Conservation (phyloP, 805 yeast genomes). For the Yarrowia porcina region DNA sequence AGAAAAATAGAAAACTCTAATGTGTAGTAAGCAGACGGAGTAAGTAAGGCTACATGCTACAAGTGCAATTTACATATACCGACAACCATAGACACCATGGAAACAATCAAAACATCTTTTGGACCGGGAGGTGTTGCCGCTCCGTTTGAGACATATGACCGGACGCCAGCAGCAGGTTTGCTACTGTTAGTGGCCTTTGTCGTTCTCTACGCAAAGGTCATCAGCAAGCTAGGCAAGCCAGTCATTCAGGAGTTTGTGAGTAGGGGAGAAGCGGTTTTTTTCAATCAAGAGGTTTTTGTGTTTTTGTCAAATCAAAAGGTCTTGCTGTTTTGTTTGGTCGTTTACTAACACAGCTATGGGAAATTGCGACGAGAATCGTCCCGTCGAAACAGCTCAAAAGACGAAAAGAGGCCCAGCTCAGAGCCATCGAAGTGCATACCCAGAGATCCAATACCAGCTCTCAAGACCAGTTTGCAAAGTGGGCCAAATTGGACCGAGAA, state of each 20-base stretch:
- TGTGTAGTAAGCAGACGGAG: not conserved
- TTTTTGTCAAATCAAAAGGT: no score
- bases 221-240: constrained; percentile 42
- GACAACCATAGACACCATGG: no score
- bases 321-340: no score
- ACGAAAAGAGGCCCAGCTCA: constrained; percentile 40
- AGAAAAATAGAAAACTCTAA: constrained; percentile 4
- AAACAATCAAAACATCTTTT: no score
- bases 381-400: constrained; percentile 39
- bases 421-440: constrained; percentile 48
- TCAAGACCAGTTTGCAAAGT: constrained; percentile 90
- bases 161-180: not conserved
- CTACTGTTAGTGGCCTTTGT: constrained; percentile 39
- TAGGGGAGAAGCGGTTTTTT: constrained; percentile 27
- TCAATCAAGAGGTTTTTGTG: no score
- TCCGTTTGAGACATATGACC: not conserved
- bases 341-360: constrained; percentile 40
- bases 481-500: constrained; percentile 87
- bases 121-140: not conserved
- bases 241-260: constrained; percentile 33
- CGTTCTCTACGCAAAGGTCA: constrained; percentile 41
- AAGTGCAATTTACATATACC: not conserved
- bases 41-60: not conserved
- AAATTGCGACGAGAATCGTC: constrained; percentile 39
- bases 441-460: constrained; percentile 67